These are phyloP conservation scores for Liriodendron chinense DNA, from an alignment of 164 flowering plant genomes.

Conservation along the genomic window DNA sequence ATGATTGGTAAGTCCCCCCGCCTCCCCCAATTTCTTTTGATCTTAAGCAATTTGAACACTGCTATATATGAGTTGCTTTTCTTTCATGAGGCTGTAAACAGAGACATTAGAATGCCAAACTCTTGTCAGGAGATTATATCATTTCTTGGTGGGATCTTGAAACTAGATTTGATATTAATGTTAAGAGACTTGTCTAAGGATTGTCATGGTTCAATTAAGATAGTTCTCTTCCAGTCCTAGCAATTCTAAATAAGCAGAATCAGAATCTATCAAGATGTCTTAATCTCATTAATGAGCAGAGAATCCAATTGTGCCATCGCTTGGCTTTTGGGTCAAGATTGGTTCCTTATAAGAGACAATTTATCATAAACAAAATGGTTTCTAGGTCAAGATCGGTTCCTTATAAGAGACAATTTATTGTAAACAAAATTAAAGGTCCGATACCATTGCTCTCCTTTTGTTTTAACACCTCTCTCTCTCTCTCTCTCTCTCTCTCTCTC, in stretches of 20 bases:
- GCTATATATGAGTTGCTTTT: neutral
- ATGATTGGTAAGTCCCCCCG: conserved; percentile 55
- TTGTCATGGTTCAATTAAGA: neutral
- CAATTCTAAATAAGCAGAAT: neutral
- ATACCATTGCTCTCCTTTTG: too few relatives aligned
- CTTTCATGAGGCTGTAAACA: neutral
- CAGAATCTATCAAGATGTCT: neutral
- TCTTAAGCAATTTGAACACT: neutral
- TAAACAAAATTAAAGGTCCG: too few relatives aligned
- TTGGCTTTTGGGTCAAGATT: too few relatives aligned
- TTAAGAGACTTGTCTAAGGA: neutral
- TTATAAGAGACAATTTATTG: too few relatives aligned
- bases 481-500: too few relatives aligned
- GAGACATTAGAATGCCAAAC: neutral
- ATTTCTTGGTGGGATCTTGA: neutral
- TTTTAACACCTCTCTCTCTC: too few relatives aligned
- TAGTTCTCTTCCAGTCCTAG: neutral
- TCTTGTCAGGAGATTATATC: neutral
- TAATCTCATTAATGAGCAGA: too few relatives aligned
- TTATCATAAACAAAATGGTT: too few relatives aligned
- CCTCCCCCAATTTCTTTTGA: neutral
- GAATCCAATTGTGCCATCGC: too few relatives aligned
- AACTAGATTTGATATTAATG: neutral
- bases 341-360: too few relatives aligned
- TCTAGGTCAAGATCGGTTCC: too few relatives aligned